Conservation (phyloP, 1,139 yeast genomes). For the Suhomyces chickasaworum region DNA sequence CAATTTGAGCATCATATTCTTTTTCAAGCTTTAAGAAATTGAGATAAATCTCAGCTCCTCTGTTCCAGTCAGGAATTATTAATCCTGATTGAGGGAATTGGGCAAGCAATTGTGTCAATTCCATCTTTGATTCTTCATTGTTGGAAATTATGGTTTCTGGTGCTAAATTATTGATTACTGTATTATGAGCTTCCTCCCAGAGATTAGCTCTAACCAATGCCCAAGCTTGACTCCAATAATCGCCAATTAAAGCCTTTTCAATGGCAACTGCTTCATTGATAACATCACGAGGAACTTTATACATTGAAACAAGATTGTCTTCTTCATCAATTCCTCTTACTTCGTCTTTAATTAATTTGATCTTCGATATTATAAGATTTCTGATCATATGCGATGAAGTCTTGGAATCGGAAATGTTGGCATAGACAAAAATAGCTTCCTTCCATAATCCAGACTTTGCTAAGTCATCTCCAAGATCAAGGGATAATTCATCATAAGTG, state of each 20-base stretch:
- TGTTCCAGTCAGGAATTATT: constrained; percentile 56
- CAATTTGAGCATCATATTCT: constrained; percentile 20
- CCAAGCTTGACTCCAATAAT: constrained; percentile 60
- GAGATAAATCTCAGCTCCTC: constrained; percentile 60
- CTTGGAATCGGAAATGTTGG: constrained; percentile 52
- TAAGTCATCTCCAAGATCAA: constrained; percentile 56
- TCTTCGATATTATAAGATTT: constrained; percentile 49
- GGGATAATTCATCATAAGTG: constrained; percentile 45
- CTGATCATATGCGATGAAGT: constrained; percentile 44
- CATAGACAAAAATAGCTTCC: constrained; percentile 62
- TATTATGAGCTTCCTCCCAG: constrained; percentile 65
- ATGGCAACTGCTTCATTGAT: constrained; percentile 58
- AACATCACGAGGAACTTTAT: constrained; percentile 49
- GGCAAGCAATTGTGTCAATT: constrained; percentile 43
- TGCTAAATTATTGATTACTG: constrained; percentile 60
- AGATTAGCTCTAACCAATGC: constrained; percentile 63
- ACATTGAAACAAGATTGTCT: constrained; percentile 32
- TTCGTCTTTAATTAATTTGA: constrained; percentile 39
- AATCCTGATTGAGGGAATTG: constrained; percentile 48
- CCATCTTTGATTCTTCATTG: constrained; percentile 22
- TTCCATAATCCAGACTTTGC: constrained; percentile 50
- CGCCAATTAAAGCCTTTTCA: constrained; percentile 40
- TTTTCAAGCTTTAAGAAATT: constrained; percentile 41
- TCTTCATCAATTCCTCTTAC: constrained; percentile 30
- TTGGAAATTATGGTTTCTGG: constrained; percentile 62